These are phyloP conservation scores for Amanita inopinata DNA, from an alignment of 768 basidiomycete species.

Conservation along the genomic window DNA sequence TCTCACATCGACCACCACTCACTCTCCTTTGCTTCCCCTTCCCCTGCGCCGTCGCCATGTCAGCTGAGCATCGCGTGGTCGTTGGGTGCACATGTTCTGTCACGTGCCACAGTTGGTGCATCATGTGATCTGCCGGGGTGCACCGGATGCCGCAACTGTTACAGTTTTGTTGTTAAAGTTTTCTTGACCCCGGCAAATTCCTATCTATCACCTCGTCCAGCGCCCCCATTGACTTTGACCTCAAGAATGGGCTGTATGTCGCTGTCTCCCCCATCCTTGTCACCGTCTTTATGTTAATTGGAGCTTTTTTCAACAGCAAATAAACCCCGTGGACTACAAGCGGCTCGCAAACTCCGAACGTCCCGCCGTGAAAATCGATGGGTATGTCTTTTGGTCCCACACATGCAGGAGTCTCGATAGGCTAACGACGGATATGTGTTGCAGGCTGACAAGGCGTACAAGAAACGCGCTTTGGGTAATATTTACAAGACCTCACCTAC, in stretches of 20 bases:
- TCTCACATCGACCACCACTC: no score
- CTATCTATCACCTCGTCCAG: constrained; percentile 12
- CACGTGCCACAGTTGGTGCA: not conserved
- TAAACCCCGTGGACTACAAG: constrained; percentile 99
- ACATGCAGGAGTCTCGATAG: constrained; percentile 8
- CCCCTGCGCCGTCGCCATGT: not conserved
- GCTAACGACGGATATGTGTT: constrained; percentile 11
- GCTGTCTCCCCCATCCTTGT: constrained; percentile 13
- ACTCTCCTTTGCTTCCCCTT: no score
- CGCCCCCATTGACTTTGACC: constrained; percentile 41
- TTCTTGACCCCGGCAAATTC: constrained; percentile 25
- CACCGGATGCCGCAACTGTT: constrained; percentile 14
- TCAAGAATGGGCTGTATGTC: constrained; percentile 82
- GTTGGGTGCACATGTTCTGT: not conserved
- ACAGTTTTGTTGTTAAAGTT: constrained; percentile 40
- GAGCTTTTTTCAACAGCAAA: constrained; percentile 48
- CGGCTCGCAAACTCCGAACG: constrained; percentile 95
- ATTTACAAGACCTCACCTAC: constrained; percentile 99
- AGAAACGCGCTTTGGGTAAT: constrained; percentile 99
- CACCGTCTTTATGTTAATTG: constrained; percentile 10
- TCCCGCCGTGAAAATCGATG: constrained; percentile 94
- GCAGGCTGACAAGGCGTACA: constrained; percentile 96
- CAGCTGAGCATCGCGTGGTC: not conserved
- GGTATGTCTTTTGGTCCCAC: constrained; percentile 40
- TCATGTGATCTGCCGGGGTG: not conserved